These are phyloP conservation scores for Cercospora sojina DNA, from an alignment of 2,329 filamentous ascomycete genomes.

Conservation along the genomic window DNA sequence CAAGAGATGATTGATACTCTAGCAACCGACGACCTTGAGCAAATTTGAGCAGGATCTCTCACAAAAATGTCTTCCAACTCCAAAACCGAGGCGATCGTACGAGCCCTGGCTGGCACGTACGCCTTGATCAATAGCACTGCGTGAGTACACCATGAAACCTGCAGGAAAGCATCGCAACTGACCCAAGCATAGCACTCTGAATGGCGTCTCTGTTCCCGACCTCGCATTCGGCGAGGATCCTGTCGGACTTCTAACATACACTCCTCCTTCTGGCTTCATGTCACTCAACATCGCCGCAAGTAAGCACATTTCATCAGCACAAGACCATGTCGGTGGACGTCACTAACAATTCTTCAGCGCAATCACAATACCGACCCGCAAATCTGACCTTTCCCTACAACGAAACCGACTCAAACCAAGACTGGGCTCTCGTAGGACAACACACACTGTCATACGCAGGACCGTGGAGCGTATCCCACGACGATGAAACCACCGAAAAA, in stretches of 20 bases:
- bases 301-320: neutral
- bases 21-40: neutral
- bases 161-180: neutral
- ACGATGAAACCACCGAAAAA: neutral
- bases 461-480: neutral
- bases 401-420: constrained; percentile 3
- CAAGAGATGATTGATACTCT: neutral
- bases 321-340: too few species aligned
- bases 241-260: constrained; percentile 12
- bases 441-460: constrained; percentile 8
- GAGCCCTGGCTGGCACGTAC: constrained; percentile 5
- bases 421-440: constrained; percentile 12
- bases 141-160: neutral
- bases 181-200: neutral
- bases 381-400: constrained; percentile 5
- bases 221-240: constrained; percentile 7
- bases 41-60: neutral
- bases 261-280: constrained; percentile 10
- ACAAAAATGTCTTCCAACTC: neutral
- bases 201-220: constrained; percentile 9
- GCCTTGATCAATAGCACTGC: constrained; percentile 7
- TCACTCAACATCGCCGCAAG: constrained; percentile 6
- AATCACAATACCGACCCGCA: constrained; percentile 2
- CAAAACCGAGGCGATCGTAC: neutral
- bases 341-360: neutral